Conservation (phyloP, 805 yeast species). For the Yamadazyma laniorum region DNA sequence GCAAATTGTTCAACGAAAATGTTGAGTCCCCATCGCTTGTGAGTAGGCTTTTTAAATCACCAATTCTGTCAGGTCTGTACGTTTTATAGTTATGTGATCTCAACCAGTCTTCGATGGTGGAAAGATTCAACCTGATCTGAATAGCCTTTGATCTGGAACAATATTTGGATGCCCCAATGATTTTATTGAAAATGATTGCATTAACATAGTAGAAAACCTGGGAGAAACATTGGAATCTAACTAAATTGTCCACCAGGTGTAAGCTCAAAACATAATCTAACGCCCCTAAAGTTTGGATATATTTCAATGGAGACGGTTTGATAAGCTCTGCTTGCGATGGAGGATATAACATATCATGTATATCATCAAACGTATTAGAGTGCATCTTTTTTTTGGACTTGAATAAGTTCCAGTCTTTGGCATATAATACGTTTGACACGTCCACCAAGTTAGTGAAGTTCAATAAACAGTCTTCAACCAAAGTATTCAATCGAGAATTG, state of each 20-base stretch:
- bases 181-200: conserved; percentile 66
- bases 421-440: conserved; percentile 70
- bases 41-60: conserved; percentile 25
- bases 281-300: conserved; percentile 86
- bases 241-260: conserved; percentile 73
- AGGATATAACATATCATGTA: conserved; percentile 74
- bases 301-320: conserved; percentile 84
- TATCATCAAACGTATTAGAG: conserved; percentile 65
- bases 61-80: conserved; percentile 29
- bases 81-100: conserved; percentile 59
- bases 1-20: conserved; percentile 21
- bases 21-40: conserved; percentile 9
- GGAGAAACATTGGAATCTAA: conserved; percentile 76
- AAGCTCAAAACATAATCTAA: conserved; percentile 79
- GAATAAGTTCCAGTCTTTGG: conserved; percentile 60
- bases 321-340: conserved; percentile 78
- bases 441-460: conserved; percentile 84
- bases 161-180: conserved; percentile 65
- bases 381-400: conserved; percentile 41
- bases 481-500: conserved; percentile 53
- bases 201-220: conserved; percentile 79
- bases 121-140: conserved; percentile 83
- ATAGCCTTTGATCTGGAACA: conserved; percentile 81
- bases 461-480: conserved; percentile 66
- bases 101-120: conserved; percentile 92